Evolutionary conservation across 768 basidiomycete genomes (phyloP), one percentile per base, ranked within the genome.

Genomic region (Leccinum imitatum): DNA sequence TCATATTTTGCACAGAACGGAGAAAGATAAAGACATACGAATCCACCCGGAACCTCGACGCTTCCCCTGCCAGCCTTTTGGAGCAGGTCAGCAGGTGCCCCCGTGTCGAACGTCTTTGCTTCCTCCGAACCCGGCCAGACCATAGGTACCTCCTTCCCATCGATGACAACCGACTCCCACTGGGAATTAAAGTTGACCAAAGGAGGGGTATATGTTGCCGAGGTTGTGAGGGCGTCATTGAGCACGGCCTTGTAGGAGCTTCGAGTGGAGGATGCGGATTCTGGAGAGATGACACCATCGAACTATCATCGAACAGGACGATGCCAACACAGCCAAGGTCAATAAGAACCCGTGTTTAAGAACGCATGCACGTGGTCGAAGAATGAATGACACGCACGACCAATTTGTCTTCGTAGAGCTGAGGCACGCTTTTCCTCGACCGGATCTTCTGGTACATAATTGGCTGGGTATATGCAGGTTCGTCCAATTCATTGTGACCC

Each of bases 371-470:
- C 8, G 51, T n/a, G 50, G 14, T 23, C 44, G 1, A 30, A 63
- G 6, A 23, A 50, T 10, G 11, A 4, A 30, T 13, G 30, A 55
- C 17, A 77, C 85, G 51, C 58, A 93, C 93, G 54, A 87, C 79
- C 6, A 95, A 80, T 48, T 86, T 87, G 48, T 89, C 83, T 68
- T 95, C 92, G 69, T 95, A 96, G 13, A 93, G 46, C 46, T 47
- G 21, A 19, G 46, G 19, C 46, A 47, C 46, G 21, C 89, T 90
- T 50, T 80, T 83, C 52, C 93, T 79, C 0, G 86, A 81, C 6
- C 86, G 82, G 67, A 96, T 95, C 75, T 90, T 85, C 72, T 91
- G 82, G 74, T 97, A 97, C 94, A 96, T 97, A 10, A 87, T 76
- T 0, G 95, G 94, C 59, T 89, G 89, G 0, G 95, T 96, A 71